A percentile compares a stretch with the other conserved stretches of the same genome.
phyloP scores from a whole-genome alignment of 2,329 filamentous ascomycete genomes.

The Apiospora koreana region DNA sequence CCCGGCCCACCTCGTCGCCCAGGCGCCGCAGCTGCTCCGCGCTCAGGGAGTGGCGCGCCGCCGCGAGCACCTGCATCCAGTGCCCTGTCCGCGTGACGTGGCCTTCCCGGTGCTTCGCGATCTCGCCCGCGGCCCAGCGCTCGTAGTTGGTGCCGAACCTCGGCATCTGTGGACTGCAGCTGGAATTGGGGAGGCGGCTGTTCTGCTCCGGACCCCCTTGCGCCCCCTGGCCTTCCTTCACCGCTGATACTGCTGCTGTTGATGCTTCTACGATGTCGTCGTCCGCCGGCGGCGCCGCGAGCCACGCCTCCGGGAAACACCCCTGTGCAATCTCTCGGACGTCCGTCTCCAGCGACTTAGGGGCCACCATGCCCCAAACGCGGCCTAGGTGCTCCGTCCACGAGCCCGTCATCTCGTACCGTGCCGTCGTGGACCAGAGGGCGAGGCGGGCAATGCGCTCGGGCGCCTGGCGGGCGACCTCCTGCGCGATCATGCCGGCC shows the following conservation, averaged over 20 bases:
- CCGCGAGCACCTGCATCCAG: constrained; percentile 74
- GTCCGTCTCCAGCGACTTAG: constrained; percentile 68
- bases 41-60: constrained; percentile 77
- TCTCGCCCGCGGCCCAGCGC: constrained; percentile 77
- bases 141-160: constrained; percentile 76
- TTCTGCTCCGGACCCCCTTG: constrained; percentile 19
- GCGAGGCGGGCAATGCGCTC: constrained; percentile 56
- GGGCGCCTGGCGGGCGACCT: constrained; percentile 58
- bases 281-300: constrained; percentile 22
- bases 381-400: constrained; percentile 46
- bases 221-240: constrained; percentile 37
- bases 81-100: constrained; percentile 67
- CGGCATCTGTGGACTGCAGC: neutral
- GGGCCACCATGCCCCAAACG: constrained; percentile 57
- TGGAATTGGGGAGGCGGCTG: constrained; percentile 34
- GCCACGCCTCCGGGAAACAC: constrained; percentile 72
- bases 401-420: constrained; percentile 50
- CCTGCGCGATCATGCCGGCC: constrained; percentile 91
- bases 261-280: constrained; percentile 57
- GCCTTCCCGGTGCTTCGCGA: constrained; percentile 61
- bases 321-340: constrained; percentile 62
- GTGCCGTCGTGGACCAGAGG: constrained; percentile 62
- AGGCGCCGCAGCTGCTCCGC: constrained; percentile 64
- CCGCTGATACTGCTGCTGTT: too few species aligned
- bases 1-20: constrained; percentile 68